phyloP scores from a whole-genome alignment of 768 basidiomycete genomes.

The Ephemerocybe angulata region DNA sequence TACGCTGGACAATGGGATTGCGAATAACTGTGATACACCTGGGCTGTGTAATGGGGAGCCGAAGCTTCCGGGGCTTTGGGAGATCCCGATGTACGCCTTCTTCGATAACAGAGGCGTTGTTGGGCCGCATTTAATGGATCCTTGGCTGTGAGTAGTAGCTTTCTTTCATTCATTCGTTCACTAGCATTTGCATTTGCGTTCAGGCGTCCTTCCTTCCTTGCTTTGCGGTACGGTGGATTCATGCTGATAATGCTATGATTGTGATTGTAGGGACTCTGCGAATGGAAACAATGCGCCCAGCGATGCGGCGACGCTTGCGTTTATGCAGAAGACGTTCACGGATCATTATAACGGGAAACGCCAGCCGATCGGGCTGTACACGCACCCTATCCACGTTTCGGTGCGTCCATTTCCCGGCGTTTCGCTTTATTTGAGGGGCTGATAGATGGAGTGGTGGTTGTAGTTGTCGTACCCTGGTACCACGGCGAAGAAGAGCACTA shows the following conservation, averaged over 20 bases:
- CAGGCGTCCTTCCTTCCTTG: no score
- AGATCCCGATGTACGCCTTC: slow-evolving; percentile 79
- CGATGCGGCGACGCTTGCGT: slow-evolving; percentile 61
- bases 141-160: slow-evolving; percentile 60
- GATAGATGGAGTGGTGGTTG: background rate
- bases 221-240: background rate
- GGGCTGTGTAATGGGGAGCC: slow-evolving; percentile 67
- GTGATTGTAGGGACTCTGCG: slow-evolving; percentile 44
- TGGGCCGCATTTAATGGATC: slow-evolving; percentile 76
- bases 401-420: slow-evolving; percentile 27
- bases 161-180: background rate
- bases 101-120: slow-evolving; percentile 56
- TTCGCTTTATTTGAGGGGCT: background rate
- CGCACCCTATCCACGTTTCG: slow-evolving; percentile 75
- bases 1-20: slow-evolving; percentile 74
- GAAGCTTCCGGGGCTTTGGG: slow-evolving; percentile 76
- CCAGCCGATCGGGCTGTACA: slow-evolving; percentile 78
- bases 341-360: slow-evolving; percentile 72
- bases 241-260: no score
- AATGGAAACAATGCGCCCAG: slow-evolving; percentile 49
- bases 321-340: slow-evolving; percentile 72
- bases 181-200: no score
- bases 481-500: slow-evolving; percentile 45
- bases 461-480: slow-evolving; percentile 61
- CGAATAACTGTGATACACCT: slow-evolving; percentile 66